Conservation (phyloP, 345 rosid genomes). For the Sapria himalayana region DNA sequence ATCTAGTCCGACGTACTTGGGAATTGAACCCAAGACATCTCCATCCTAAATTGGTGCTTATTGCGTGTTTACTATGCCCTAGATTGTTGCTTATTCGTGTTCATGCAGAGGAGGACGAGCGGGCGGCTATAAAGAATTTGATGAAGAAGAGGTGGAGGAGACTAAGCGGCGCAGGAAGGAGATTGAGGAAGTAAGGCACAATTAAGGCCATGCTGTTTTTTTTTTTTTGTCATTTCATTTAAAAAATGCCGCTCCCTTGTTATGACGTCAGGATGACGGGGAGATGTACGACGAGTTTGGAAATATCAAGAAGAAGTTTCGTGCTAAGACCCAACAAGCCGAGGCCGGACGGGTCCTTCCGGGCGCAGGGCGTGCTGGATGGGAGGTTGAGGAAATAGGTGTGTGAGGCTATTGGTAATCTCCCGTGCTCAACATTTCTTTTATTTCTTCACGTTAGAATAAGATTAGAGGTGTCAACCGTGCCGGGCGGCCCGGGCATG, state of each 20-base stretch:
- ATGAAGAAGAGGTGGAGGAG: constrained; percentile 97
- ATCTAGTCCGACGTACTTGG: too few relatives aligned
- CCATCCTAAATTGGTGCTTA: too few relatives aligned
- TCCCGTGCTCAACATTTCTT: neutral
- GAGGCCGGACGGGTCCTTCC: constrained; percentile 39
- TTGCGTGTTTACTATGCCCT: too few relatives aligned
- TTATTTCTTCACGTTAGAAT: neutral
- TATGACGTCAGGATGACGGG: constrained; percentile 62
- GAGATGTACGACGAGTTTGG: constrained; percentile 99
- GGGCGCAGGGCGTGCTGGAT: constrained; percentile 95
- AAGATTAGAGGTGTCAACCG: neutral
- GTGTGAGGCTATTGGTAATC: constrained; percentile 1
- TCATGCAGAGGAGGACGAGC: constrained; percentile 99
- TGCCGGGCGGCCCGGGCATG: neutral
- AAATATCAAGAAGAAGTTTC: constrained; percentile 85
- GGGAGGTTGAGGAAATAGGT: constrained; percentile 96
- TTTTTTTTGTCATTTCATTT: too few relatives aligned
- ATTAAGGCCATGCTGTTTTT: too few relatives aligned
- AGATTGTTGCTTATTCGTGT: too few relatives aligned
- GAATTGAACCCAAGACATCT: too few relatives aligned
- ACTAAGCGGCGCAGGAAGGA: constrained; percentile 76
- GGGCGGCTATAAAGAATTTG: constrained; percentile 97
- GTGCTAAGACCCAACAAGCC: constrained; percentile 62
- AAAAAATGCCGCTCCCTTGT: neutral
- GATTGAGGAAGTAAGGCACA: constrained; percentile 73